Conservation (phyloP, 2,329 filamentous ascomycete species). For the Blastomyces parvus region DNA sequence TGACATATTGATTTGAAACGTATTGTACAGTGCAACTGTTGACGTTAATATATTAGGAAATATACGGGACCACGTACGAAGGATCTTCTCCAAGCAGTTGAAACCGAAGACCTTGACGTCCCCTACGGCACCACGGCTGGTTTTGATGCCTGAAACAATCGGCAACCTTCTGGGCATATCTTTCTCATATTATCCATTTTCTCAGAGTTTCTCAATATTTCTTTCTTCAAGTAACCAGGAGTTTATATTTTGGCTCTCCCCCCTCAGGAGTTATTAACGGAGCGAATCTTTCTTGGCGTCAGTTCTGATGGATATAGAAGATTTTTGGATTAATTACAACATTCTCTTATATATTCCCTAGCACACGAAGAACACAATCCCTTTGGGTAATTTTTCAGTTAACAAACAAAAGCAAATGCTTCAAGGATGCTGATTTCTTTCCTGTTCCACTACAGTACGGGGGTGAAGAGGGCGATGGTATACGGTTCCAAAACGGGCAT, state of each 20-base stretch:
- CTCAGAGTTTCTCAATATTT: not conserved
- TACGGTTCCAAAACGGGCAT: conserved; percentile 14
- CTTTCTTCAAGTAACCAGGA: not conserved
- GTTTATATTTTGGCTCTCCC: not conserved
- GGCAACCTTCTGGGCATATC: not conserved
- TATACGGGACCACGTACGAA: conserved; percentile 52
- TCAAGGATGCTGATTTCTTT: conserved; percentile 1
- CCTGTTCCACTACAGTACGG: conserved; percentile 5
- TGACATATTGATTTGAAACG: not conserved
- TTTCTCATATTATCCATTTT: not conserved
- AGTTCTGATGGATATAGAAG: not conserved
- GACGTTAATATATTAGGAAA: conserved; percentile 32
- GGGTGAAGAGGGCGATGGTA: conserved; percentile 13
- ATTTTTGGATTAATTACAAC: not conserved
- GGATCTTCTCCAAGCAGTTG: conserved; percentile 36
- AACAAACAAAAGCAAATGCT: not conserved
- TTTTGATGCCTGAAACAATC: conserved; percentile 10
- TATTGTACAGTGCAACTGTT: too few relatives aligned
- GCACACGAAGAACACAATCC: not conserved
- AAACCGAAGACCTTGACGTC: conserved; percentile 24
- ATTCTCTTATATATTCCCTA: not conserved
- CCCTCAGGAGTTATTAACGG: not conserved
- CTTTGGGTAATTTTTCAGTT: not conserved
- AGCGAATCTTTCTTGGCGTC: not conserved
- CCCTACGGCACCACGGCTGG: conserved; percentile 6